Evolutionary conservation across 225 moss, liverwort and hornwort species (phyloP).

Genomic region (Sphagnum tenellum): DNA sequence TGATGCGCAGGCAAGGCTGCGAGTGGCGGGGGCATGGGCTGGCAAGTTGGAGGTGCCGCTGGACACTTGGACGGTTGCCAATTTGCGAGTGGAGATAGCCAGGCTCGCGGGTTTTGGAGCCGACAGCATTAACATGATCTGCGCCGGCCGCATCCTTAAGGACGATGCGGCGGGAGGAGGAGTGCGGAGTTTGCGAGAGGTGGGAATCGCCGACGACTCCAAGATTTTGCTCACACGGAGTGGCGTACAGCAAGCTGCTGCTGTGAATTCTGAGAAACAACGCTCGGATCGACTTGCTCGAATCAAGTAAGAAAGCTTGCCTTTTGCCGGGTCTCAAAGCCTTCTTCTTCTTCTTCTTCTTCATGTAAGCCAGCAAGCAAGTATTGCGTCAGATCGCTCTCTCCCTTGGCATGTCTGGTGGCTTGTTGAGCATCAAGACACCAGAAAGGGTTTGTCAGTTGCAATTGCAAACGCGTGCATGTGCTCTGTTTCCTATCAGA

Average conservation of each 20-base stretch:
- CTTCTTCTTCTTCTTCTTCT: too few species aligned
- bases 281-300: conserved; percentile 71
- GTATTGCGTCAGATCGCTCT: too few species aligned
- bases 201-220: conserved; percentile 62
- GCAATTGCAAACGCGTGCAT: too few species aligned
- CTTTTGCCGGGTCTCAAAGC: too few species aligned
- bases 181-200: conserved; percentile 35
- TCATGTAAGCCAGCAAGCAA: too few species aligned
- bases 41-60: conserved; percentile 70
- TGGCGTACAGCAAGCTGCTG: conserved; percentile 38
- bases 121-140: conserved; percentile 60
- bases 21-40: conserved; percentile 94
- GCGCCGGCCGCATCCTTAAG: conserved; percentile 69
- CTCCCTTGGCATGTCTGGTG: too few species aligned
- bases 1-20: conserved; percentile 36
- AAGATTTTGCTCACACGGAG: conserved; percentile 77
- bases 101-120: conserved; percentile 53
- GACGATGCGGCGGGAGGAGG: conserved; percentile 18
- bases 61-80: conserved; percentile 74
- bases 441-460: too few species aligned
- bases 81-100: conserved; percentile 64
- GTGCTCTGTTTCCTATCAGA: too few species aligned
- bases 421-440: too few species aligned
- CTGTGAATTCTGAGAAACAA: conserved; percentile 63
- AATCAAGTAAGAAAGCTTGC: conserved; percentile 40